These are phyloP conservation scores for Fusarium sp. DNA, from an alignment of 2,329 filamentous ascomycete species.

Conservation along the genomic window DNA sequence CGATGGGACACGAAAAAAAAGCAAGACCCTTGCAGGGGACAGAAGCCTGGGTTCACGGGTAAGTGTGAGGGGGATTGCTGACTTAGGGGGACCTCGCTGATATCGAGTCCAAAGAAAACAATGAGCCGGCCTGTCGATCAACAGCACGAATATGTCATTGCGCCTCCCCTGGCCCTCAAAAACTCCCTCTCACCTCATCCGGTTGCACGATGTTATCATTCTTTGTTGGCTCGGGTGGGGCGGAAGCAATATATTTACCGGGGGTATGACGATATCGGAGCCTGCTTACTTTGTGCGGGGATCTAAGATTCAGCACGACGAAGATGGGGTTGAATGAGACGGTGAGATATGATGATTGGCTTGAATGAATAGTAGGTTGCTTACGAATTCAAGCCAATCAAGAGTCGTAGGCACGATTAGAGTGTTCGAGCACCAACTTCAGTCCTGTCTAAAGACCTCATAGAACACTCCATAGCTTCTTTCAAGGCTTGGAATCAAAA, in stretches of 20 bases:
- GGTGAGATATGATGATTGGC: conserved; percentile 25
- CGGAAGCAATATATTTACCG: conserved; percentile 15
- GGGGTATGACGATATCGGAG: conserved; percentile 28
- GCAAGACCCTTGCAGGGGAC: conserved; percentile 10
- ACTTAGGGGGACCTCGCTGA: conserved; percentile 1
- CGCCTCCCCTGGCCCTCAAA: conserved; percentile 20
- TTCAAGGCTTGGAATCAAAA: background rate
- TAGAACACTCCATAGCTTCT: background rate
- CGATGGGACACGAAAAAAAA: conserved; percentile 21
- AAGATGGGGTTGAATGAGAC: background rate
- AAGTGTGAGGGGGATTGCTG: conserved; percentile 8
- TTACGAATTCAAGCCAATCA: background rate
- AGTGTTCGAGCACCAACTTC: background rate
- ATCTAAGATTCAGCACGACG: background rate
- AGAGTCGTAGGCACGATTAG: background rate
- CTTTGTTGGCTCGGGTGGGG: conserved; percentile 24
- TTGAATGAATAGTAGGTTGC: background rate
- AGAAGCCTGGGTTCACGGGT: background rate
- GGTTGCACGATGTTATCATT: conserved; percentile 35
- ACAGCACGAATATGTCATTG: conserved; percentile 36
- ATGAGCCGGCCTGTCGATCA: conserved; percentile 31
- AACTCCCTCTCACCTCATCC: conserved; percentile 31
- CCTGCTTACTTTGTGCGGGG: conserved; percentile 13
- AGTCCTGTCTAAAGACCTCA: background rate
- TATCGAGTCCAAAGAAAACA: conserved; percentile 11